Evolutionary conservation across 345 rosid genomes (phyloP), one percentile per base, ranked within the genome.

Genomic region (Raphanus raphanistrum): DNA sequence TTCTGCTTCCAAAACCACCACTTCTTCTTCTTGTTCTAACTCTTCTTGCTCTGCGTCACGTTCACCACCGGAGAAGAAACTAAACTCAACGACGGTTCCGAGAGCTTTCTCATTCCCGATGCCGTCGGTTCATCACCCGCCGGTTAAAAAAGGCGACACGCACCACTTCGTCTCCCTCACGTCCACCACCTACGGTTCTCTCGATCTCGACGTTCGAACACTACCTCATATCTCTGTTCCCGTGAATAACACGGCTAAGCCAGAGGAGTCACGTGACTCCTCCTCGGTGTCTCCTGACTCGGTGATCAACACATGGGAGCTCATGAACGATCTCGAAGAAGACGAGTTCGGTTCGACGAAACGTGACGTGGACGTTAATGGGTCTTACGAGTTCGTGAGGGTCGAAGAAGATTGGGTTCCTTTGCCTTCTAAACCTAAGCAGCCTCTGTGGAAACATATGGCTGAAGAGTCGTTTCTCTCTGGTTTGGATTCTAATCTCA

Each of bases 261-360:
- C 77, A 58, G 75, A 71, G 3, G 77, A 57, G 25, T 2, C 63
- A 21, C 76, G 25, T 1, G 71, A 65, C 72, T 71, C 85, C 8
- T 21, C 21, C 21, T 21, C 21, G 21, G 31, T 76, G 28, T 90
- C 92, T 48, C 94, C 94, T 32, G 97, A 92, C 74, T 88, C 94
- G 6, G 94, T 94, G 38, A 92, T 94, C 74, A 94, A 94, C 86
- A 87, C 97, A 38, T 94, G 97, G 97, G 98, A 94, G 52, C 93
- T 94, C 72, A 92, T 94, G 98, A 90, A 92, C 72, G 98, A 88
- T 11, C 92, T 92, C 21, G 93, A 90, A 41, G 96, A 86, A 41
- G 96, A 86, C 52, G 92, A 82, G 25, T 32, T 48, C 11, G 89
- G 77, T 55, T 64, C 85, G 66, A 12, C 72, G 29, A 62, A 72